These are phyloP conservation scores for Amanita inopinata DNA, from an alignment of 768 basidiomycete genomes.

Conservation along the genomic window DNA sequence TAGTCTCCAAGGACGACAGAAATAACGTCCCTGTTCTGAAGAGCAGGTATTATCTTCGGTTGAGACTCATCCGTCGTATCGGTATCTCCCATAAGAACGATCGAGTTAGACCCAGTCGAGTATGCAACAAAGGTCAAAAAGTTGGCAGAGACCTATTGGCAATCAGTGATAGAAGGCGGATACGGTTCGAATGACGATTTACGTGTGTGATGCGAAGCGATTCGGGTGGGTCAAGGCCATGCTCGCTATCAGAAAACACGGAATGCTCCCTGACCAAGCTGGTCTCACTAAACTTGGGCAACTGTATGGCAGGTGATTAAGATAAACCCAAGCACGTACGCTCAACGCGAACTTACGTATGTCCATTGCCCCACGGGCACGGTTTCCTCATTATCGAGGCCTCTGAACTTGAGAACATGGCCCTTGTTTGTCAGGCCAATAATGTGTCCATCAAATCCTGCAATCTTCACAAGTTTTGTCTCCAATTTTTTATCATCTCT, in stretches of 20 bases:
- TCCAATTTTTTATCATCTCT: conserved; percentile 18
- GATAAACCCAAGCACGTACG: neutral
- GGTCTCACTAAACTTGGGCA: conserved; percentile 65
- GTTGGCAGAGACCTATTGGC: conserved; percentile 73
- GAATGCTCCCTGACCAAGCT: conserved; percentile 36
- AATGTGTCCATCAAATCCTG: conserved; percentile 62
- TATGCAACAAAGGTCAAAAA: conserved; percentile 77
- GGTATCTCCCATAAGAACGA: conserved; percentile 62
- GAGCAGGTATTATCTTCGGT: conserved; percentile 58
- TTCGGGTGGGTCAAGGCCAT: conserved; percentile 24
- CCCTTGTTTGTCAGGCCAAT: conserved; percentile 76
- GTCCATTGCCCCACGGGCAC: conserved; percentile 42
- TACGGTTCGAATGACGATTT: conserved; percentile 17
- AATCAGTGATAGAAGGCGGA: conserved; percentile 7
- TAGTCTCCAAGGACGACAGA: conserved; percentile 90
- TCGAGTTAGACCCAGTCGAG: conserved; percentile 58
- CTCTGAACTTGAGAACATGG: conserved; percentile 59
- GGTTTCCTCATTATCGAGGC: conserved; percentile 31
- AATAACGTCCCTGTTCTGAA: conserved; percentile 75
- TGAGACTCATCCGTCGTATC: conserved; percentile 29
- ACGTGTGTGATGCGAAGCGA: conserved; percentile 72
- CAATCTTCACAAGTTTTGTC: conserved; percentile 65
- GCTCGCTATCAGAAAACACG: conserved; percentile 28
- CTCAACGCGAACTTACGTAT: conserved; percentile 45
- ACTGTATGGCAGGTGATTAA: conserved; percentile 28